Percentiles rank a stretch among this genome's conserved stretches.
Evolutionary conservation across 2,329 filamentous ascomycete species (phyloP).

Genomic region (Arthrobotrys musiformis): DNA sequence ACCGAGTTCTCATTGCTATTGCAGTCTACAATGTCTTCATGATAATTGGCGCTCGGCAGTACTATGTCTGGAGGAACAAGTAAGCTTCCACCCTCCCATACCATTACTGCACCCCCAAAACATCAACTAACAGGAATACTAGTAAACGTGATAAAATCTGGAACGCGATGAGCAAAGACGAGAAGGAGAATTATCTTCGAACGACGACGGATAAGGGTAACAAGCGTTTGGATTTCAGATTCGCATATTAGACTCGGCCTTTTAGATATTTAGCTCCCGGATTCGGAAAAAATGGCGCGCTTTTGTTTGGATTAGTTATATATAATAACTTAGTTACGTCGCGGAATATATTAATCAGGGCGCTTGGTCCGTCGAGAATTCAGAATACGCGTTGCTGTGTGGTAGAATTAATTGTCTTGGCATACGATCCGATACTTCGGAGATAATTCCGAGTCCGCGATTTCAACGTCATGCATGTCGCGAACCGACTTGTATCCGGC

Average conservation of each 20-base stretch:
- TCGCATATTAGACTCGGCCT: conserved; percentile 61
- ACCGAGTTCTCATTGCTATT: conserved; percentile 68
- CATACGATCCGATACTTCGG: background rate
- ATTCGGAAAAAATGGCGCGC: background rate
- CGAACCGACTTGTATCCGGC: no score
- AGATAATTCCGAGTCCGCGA: conserved; percentile 47
- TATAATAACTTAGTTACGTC: background rate
- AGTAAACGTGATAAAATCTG: conserved; percentile 61
- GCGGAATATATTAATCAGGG: background rate
- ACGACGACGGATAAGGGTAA: conserved; percentile 65
- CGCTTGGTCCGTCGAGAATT: background rate
- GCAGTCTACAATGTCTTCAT: conserved; percentile 66
- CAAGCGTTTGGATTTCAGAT: conserved; percentile 65
- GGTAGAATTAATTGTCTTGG: conserved; percentile 75
- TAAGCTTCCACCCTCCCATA: conserved; percentile 55
- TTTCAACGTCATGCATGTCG: conserved; percentile 6
- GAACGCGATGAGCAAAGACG: conserved; percentile 66
- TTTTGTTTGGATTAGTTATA: conserved; percentile 60
- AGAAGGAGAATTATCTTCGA: conserved; percentile 66
- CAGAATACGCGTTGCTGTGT: conserved; percentile 83
- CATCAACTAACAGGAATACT: background rate
- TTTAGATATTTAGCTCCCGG: background rate
- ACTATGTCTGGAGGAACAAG: conserved; percentile 68
- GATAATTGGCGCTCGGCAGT: conserved; percentile 67
- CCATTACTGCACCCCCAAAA: background rate